These are phyloP conservation scores for Spinellus fusiger DNA, from an alignment of 192 early-diverging fungal genomes.

Conservation along the genomic window DNA sequence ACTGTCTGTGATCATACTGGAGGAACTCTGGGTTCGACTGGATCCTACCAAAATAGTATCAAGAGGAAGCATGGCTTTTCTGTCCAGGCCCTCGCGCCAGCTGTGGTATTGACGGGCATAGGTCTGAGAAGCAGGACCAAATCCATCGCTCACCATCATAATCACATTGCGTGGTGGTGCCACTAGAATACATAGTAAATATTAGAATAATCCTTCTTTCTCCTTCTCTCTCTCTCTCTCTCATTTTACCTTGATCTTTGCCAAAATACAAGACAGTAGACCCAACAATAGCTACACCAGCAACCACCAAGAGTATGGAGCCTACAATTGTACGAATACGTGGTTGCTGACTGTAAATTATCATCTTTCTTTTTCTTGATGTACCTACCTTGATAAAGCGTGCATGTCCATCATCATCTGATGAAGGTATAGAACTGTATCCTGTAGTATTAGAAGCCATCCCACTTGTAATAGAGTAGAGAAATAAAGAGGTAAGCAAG, in stretches of 20 bases:
- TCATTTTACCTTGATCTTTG: slow-evolving; percentile 1
- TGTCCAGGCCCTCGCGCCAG: slow-evolving; percentile 1
- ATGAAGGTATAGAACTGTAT: too few relatives aligned
- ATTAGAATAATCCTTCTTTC: neutral
- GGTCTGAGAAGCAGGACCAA: slow-evolving; percentile 52
- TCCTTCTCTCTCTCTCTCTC: too few relatives aligned
- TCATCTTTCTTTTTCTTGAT: slow-evolving; percentile 13
- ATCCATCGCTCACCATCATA: slow-evolving; percentile 58
- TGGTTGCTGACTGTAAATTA: too few relatives aligned
- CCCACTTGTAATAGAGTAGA: too few relatives aligned
- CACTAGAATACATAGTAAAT: neutral
- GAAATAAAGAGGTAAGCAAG: too few relatives aligned
- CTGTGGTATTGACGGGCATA: slow-evolving; percentile 42
- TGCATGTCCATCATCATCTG: too few relatives aligned
- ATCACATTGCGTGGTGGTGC: slow-evolving; percentile 36
- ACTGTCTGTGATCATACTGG: slow-evolving; percentile 50
- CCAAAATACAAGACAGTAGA: neutral
- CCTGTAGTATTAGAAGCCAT: too few relatives aligned
- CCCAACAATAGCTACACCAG: slow-evolving; percentile 7
- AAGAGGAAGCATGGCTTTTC: slow-evolving; percentile 31
- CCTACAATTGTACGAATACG: slow-evolving; percentile 1
- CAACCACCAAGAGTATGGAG: slow-evolving; percentile 1
- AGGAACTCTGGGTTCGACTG: slow-evolving; percentile 42
- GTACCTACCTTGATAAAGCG: too few relatives aligned
- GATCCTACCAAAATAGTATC: slow-evolving; percentile 46